Conservation (phyloP, 1,284 basidiomycete genomes). For the Salmacisia buchloeana region DNA sequence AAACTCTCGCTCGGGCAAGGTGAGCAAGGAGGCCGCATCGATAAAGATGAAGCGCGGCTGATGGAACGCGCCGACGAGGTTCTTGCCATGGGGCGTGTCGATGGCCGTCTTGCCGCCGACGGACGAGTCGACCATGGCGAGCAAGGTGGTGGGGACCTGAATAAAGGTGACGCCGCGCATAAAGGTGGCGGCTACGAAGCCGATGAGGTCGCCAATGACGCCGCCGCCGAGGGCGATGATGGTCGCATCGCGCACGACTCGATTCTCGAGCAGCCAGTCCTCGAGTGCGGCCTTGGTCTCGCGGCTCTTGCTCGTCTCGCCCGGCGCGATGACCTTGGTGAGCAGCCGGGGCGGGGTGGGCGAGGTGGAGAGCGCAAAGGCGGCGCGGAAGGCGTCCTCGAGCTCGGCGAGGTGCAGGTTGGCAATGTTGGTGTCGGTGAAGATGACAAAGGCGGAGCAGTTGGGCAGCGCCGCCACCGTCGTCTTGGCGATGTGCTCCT, state of each 20-base stretch:
- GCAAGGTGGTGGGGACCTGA: slow-evolving; percentile 90
- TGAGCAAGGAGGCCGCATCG: slow-evolving; percentile 90
- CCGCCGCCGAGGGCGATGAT: slow-evolving; percentile 90
- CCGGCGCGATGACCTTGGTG: slow-evolving; percentile 73
- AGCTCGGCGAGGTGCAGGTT: slow-evolving; percentile 58
- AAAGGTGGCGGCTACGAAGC: slow-evolving; percentile 88
- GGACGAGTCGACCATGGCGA: slow-evolving; percentile 97
- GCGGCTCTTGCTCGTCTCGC: slow-evolving; percentile 85
- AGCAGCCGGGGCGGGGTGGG: slow-evolving; percentile 60
- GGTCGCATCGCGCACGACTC: slow-evolving; percentile 88
- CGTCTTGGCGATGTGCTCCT: slow-evolving; percentile 59
- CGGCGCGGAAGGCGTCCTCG: slow-evolving; percentile 62
- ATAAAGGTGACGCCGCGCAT: slow-evolving; percentile 87
- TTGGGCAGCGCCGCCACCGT: slow-evolving; percentile 65
- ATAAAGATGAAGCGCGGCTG: slow-evolving; percentile 97
- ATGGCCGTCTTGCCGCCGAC: slow-evolving; percentile 98
- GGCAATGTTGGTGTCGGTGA: slow-evolving; percentile 87
- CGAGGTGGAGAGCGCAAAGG: slow-evolving; percentile 59
- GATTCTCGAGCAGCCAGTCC: slow-evolving; percentile 81
- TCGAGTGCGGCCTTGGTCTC: slow-evolving; percentile 89
- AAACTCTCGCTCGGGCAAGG: slow-evolving; percentile 85
- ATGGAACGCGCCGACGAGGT: slow-evolving; percentile 97
- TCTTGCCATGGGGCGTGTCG: slow-evolving; percentile 93
- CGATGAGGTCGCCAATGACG: slow-evolving; percentile 88
- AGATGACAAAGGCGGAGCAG: slow-evolving; percentile 75